Evolutionary conservation across 495 filamentous ascomycete species (phyloP), one percentile per base, ranked within the genome.

Genomic region (Xylaria intraflava): DNA sequence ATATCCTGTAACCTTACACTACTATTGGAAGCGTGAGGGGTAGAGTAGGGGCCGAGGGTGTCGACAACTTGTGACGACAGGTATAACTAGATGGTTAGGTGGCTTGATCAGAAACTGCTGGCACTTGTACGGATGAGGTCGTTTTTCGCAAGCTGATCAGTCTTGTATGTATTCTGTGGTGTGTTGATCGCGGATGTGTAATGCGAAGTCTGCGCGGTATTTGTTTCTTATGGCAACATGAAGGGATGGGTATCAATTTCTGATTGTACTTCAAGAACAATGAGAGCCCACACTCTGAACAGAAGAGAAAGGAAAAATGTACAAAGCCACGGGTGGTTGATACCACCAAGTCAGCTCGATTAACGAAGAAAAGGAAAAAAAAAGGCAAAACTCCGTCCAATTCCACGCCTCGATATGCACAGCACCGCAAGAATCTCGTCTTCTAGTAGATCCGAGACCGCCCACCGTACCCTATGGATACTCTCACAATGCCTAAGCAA

Each of bases 221-320:
- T 58, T 68, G 67, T 65, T 68, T 64, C 59, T 70, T 65, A 70
- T 67, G 62, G 57, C 62, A 61, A 70, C 57, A 65, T 65, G 64
- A 62, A 24, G 69, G 72, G 69, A 77, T 60, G 66, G 69, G 65
- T 75, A 70, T 79, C 75, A 81, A 81, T 79, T 55, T 81, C 70
- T 78, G 77, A 76, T 73, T 79, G 73, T 74, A 71, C 72, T 70
- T 73, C 65, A 67, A 64, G 67, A 76, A 65, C 66, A 71, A 72
- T 57, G 64, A 61, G 51, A 61, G 55, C 61, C 53, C 53, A 60
- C 39, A 38, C 59, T 60, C 65, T 63, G 52, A 48, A 62, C 57
- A 59, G 62, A 58, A 55, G 54, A 59, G 62, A 64, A 64, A 65
- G 58, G 62, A 62, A 59, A 62, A 57, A 73, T 73, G 69, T 73